Base-by-base conservation (phyloP, 139 green algal genomes). In the Microglena sp. region DNA sequence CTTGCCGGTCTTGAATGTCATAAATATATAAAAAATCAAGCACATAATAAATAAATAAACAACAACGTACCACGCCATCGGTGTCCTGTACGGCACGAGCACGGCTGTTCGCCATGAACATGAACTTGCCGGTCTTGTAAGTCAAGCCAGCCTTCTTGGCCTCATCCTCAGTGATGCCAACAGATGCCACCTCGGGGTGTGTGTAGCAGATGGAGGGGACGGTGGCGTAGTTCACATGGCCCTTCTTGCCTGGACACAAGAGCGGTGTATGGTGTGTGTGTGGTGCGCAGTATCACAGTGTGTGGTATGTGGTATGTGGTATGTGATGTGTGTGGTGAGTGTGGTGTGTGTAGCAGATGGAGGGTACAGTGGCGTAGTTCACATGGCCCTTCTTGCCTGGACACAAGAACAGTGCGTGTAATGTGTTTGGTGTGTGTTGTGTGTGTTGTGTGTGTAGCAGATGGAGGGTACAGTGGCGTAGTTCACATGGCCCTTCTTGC, bases 121-220 rank as follows among this genome's bases (percentile, higher is more conserved):
- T 66, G 73, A 99, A 99, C 74, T 96, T 99, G 57, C 94, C 94
- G 2, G 81, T 73, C 76, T 95, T 95, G 60, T 62, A 59, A 7
- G 43, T 30, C 5, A 67, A 6, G 31, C 64, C 71, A 53, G 43
- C 43, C 34, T 70, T 64, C 72, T 88, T 88, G 28, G 73, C 71
- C 75, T 94, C 70, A 36, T 89, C 84, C 71, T 94, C 63, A 33
- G 63, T 69, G 21, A 69, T 35, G 32, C 63, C 63, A 3, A 69
- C 63, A 15, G 56, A 46, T 1, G 67, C 67, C 4, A 68, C 50
- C 59, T 74, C 59, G 24, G 67, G 67, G 60, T 74, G 83, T 0
- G 94, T 99, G 84, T 99, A 99, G n/a, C 98, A 82, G 70, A 99
- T 97, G 72, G 67, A 81, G 1, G 94, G 94, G 31, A 99, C 88